These are phyloP conservation scores for Crithidia expoeki DNA, from an alignment of 208 protist genomes.

Conservation along the genomic window DNA sequence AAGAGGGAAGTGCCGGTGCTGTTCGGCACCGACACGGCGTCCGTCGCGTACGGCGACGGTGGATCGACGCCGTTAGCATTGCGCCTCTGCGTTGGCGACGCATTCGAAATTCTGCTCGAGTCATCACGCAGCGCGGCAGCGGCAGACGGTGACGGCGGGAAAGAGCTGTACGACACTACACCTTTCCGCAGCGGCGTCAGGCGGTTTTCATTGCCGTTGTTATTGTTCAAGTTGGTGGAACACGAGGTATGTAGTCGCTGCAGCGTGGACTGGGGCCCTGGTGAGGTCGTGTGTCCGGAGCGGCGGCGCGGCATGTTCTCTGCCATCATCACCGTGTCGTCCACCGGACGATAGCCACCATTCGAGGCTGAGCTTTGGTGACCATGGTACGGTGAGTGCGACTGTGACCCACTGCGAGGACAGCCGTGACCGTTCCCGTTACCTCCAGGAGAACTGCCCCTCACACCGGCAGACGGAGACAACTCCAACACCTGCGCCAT, in stretches of 20 bases:
- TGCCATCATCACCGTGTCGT: constrained; percentile 11
- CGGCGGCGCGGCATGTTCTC: background rate
- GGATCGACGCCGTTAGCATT: constrained; percentile 1
- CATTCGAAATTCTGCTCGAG: background rate
- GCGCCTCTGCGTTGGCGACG: constrained; percentile 6
- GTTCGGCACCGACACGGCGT: constrained; percentile 54
- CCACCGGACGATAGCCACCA: background rate
- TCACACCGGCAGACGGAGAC: constrained; percentile 21
- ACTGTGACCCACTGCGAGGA: background rate
- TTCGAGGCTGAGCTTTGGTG: constrained; percentile 6
- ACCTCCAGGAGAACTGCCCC: background rate
- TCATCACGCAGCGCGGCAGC: constrained; percentile 6
- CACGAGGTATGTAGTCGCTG: background rate
- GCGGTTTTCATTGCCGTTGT: background rate
- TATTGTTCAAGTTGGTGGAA: background rate
- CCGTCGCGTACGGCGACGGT: constrained; percentile 18
- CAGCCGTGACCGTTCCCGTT: background rate
- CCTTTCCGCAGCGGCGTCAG: background rate
- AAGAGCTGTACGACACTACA: background rate
- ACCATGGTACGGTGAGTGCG: constrained; percentile 19
- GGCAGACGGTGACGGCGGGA: background rate
- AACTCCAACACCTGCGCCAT: constrained; percentile 72
- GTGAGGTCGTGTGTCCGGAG: background rate
- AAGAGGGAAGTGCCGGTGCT: constrained; percentile 78
- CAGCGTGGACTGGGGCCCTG: background rate